Evolutionary conservation across 257 asterid species (phyloP).

Genomic region (Solanum arcanum): DNA sequence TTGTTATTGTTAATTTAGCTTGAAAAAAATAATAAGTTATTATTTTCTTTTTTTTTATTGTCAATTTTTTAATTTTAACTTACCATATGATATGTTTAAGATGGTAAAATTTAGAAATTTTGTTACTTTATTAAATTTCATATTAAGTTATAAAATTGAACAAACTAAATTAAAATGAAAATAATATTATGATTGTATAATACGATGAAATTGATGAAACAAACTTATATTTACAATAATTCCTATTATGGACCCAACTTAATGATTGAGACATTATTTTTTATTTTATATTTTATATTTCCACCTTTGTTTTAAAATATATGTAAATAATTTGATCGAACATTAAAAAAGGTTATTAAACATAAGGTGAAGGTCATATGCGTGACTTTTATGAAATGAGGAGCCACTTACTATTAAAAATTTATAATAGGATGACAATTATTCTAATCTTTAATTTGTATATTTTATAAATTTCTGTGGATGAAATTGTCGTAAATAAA

Average conservation of each 20-base stretch:
- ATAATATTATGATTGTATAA: not conserved
- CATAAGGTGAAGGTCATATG: not conserved
- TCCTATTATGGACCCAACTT: not conserved
- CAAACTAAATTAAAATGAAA: not conserved
- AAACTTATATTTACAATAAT: not conserved
- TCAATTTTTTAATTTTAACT: no score
- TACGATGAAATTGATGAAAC: not conserved
- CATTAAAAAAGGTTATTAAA: not conserved
- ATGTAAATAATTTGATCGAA: not conserved
- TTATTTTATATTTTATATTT: not conserved
- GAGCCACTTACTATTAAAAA: not conserved
- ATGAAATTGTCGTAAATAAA: not conserved
- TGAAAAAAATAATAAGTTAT: rapidly evolving
- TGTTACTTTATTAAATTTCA: no score
- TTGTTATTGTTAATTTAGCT: not conserved
- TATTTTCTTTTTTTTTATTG: no score
- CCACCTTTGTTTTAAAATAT: not conserved
- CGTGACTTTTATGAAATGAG: not conserved
- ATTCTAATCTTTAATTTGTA: not conserved
- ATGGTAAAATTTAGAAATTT: no score
- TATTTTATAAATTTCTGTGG: not conserved
- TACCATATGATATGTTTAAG: rapidly evolving
- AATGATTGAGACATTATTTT: not conserved
- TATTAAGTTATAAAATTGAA: no score
- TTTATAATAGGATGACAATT: not conserved